A percentile compares a stretch with the other conserved stretches of the same genome.
These are phyloP conservation scores for Jimgerdemannia lactiflua DNA, from an alignment of 192 early-diverging fungal species.

Conservation along the genomic window DNA sequence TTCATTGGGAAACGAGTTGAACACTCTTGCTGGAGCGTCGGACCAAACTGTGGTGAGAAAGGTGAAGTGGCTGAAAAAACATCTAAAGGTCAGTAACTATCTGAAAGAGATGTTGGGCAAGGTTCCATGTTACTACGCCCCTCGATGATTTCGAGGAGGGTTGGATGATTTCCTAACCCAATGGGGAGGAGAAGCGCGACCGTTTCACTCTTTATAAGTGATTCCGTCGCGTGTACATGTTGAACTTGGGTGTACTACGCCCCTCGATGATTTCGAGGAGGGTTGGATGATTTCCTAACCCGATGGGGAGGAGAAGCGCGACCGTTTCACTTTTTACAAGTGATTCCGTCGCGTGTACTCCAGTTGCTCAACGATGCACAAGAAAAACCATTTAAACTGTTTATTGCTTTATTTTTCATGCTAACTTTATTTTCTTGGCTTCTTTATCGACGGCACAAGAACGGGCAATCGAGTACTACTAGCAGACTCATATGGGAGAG, in stretches of 20 bases:
- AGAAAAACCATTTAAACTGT: too few species aligned
- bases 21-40: conserved; percentile 6
- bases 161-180: conserved; percentile 13
- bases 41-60: conserved; percentile 15
- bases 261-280: conserved; percentile 15
- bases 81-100: conserved; percentile 21
- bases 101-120: conserved; percentile 7
- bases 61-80: conserved; percentile 4
- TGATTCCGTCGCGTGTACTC: conserved; percentile 1
- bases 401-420: too few species aligned
- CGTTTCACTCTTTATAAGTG: conserved; percentile 15
- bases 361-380: too few species aligned
- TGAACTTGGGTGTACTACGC: conserved; percentile 6
- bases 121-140: conserved; percentile 10
- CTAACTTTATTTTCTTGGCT: conserved; percentile 1
- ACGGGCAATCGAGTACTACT: conserved; percentile 10
- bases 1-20: conserved; percentile 9
- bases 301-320: too few species aligned
- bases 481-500: too few species aligned
- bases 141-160: conserved; percentile 18
- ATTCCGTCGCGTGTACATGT: not conserved
- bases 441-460: conserved; percentile 3
- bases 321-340: conserved; percentile 13
- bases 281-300: conserved; percentile 16
- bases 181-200: too few species aligned